Conservation (phyloP, 2,329 filamentous ascomycete species). For the Clonostachys solani region DNA sequence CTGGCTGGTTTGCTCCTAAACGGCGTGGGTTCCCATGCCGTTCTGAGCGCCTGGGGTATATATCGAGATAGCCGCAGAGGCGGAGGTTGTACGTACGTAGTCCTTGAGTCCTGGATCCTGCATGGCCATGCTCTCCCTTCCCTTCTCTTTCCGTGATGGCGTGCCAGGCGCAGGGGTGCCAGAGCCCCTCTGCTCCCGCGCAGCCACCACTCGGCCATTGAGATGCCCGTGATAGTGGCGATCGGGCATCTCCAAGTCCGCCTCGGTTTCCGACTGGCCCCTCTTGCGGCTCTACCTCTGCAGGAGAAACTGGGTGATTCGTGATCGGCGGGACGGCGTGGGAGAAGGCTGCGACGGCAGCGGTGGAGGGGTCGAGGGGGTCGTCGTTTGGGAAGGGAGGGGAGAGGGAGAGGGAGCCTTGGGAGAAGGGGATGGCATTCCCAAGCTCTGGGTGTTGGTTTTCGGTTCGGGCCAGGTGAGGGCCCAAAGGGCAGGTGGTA, state of each 20-base stretch:
- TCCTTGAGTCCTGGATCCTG: slow-evolving; percentile 78
- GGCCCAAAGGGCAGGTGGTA: too few species aligned
- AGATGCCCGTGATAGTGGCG: slow-evolving; percentile 20
- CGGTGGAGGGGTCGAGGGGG: neutral
- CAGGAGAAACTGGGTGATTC: slow-evolving; percentile 1
- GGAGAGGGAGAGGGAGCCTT: neutral
- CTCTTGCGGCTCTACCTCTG: slow-evolving; percentile 6
- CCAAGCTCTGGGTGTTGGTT: neutral
- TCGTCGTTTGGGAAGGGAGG: neutral
- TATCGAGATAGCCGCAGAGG: too few species aligned
- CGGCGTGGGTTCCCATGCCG: too few species aligned
- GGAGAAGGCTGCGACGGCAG: slow-evolving; percentile 5
- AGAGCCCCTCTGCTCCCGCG: slow-evolving; percentile 35
- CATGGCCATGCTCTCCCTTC: slow-evolving; percentile 57
- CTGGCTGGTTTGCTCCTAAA: too few species aligned
- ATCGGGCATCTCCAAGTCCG: slow-evolving; percentile 14
- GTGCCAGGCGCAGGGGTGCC: slow-evolving; percentile 43
- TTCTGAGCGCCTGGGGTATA: too few species aligned
- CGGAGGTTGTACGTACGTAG: slow-evolving; percentile 54
- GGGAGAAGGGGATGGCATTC: slow-evolving; percentile 1
- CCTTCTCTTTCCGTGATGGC: slow-evolving; percentile 59
- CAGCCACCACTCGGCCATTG: slow-evolving; percentile 27
- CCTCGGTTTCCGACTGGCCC: slow-evolving; percentile 1
- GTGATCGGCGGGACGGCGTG: slow-evolving; percentile 9
- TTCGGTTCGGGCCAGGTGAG: too few species aligned